Percentiles rank a stretch among this genome's conserved stretches.
phyloP scores from a whole-genome alignment of 1,139 yeast species.

The Magnusiomyces clavatus region DNA sequence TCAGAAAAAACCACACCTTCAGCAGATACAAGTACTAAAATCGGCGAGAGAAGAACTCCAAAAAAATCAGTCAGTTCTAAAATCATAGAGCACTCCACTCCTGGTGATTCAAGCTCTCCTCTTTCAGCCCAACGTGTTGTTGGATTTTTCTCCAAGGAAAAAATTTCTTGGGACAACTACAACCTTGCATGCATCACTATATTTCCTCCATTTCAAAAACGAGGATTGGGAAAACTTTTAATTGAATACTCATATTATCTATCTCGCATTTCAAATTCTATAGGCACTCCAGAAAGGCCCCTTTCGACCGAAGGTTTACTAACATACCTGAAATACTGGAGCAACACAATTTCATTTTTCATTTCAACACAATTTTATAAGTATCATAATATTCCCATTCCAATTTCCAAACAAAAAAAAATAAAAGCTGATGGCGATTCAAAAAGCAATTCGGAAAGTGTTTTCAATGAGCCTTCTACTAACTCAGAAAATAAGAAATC shows the following conservation, averaged over 20 bases:
- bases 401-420: too few relatives aligned
- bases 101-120: background rate
- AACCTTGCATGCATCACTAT: slow-evolving; percentile 86
- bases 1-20: too few relatives aligned
- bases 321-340: slow-evolving; percentile 76
- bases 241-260: slow-evolving; percentile 78
- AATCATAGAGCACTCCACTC: background rate
- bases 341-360: slow-evolving; percentile 41
- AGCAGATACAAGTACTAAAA: too few relatives aligned
- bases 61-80: background rate
- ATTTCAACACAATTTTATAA: slow-evolving; percentile 23
- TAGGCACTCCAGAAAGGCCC: slow-evolving; percentile 91
- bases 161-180: slow-evolving; percentile 73
- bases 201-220: slow-evolving; percentile 86
- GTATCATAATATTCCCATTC: background rate
- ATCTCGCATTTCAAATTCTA: slow-evolving; percentile 46
- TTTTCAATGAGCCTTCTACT: too few relatives aligned
- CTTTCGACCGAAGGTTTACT: slow-evolving; percentile 71
- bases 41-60: slow-evolving; percentile 6
- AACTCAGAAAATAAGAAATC: too few relatives aligned
- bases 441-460: too few relatives aligned
- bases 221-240: slow-evolving; percentile 66
- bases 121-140: slow-evolving; percentile 41
- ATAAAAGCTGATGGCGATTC: too few relatives aligned
- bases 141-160: slow-evolving; percentile 91